Evolutionary conservation across 1,284 basidiomycete genomes (phyloP).

Genomic region (Papiliotrema fonsecae): DNA sequence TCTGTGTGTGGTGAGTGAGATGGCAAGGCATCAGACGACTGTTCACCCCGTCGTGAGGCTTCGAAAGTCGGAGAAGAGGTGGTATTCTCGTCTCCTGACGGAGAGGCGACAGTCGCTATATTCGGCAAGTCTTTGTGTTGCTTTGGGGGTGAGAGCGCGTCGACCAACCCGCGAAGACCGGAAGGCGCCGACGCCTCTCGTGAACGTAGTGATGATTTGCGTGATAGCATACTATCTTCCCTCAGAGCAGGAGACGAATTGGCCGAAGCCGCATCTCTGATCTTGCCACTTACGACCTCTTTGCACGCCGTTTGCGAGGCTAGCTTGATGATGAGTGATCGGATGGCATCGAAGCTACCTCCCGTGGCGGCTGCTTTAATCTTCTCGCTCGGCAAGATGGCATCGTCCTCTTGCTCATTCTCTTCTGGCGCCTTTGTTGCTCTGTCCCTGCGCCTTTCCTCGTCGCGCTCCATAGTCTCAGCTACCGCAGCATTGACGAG

Average conservation of each 20-base stretch:
- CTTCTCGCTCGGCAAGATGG: conserved; percentile 22
- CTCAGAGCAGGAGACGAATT: background rate
- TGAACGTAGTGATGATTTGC: conserved; percentile 5
- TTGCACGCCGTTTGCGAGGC: conserved; percentile 36
- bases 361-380: conserved; percentile 26
- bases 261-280: background rate
- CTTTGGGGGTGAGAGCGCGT: conserved; percentile 30
- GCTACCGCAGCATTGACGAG: conserved; percentile 45
- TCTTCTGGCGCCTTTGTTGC: conserved; percentile 17
- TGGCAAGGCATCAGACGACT: no score
- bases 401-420: conserved; percentile 33
- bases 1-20: conserved; percentile 15
- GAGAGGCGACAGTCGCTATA: conserved; percentile 4
- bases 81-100: background rate
- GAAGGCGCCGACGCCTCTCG: conserved; percentile 15
- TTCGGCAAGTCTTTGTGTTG: conserved; percentile 20
- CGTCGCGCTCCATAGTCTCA: conserved; percentile 46
- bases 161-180: conserved; percentile 31
- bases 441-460: conserved; percentile 29
- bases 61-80: background rate
- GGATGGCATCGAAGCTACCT: conserved; percentile 43
- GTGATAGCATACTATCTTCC: background rate
- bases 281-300: background rate
- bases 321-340: conserved; percentile 38
- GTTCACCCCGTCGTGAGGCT: no score